Conservation (phyloP, 192 early-diverging fungal genomes). For the Umbelopsis sp. region DNA sequence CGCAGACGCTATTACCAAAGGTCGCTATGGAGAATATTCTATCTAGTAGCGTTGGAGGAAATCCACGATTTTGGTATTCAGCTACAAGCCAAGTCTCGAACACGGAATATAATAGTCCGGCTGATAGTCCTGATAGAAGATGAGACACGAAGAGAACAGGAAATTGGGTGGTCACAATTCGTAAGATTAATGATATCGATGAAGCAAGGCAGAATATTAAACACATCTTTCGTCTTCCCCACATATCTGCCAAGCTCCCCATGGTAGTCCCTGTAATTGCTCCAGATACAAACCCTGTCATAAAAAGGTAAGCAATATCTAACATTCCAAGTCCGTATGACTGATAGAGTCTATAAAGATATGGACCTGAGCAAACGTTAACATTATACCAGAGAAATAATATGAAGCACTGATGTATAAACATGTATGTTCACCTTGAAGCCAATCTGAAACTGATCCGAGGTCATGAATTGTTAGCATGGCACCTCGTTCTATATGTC, state of each 20-base stretch:
- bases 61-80: constrained; percentile 55
- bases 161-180: constrained; percentile 37
- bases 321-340: constrained; percentile 55
- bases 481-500: background rate
- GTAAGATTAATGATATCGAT: constrained; percentile 38
- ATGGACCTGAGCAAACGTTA: constrained; percentile 41
- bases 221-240: constrained; percentile 54
- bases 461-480: no score
- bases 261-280: constrained; percentile 72
- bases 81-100: constrained; percentile 67
- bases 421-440: constrained; percentile 36
- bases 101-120: constrained; percentile 56
- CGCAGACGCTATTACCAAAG: constrained; percentile 71
- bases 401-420: background rate
- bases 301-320: constrained; percentile 68
- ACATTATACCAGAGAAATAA: background rate
- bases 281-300: constrained; percentile 71
- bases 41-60: constrained; percentile 50
- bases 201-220: constrained; percentile 54
- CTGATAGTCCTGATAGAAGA: constrained; percentile 50
- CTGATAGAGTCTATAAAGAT: constrained; percentile 68
- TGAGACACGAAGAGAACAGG: constrained; percentile 46
- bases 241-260: constrained; percentile 69
- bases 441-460: constrained; percentile 47
- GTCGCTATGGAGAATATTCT: constrained; percentile 66